These are phyloP conservation scores for Cyclotella cryptica DNA, from an alignment of 108 stramenopile species.

Conservation along the genomic window DNA sequence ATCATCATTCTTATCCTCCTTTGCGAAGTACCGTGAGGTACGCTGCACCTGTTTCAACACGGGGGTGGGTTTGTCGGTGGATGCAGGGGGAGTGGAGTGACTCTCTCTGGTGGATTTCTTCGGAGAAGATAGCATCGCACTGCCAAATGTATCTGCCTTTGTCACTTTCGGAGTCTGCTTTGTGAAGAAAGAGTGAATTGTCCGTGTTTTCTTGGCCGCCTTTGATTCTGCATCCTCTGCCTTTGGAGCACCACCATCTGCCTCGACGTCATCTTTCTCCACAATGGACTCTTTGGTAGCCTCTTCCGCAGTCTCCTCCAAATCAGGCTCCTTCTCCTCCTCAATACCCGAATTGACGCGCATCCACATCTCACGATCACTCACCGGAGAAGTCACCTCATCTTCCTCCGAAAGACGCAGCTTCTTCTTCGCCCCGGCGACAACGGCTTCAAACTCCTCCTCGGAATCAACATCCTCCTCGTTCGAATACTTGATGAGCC, in stretches of 20 bases:
- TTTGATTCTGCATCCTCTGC: not conserved
- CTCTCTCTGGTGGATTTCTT: slow-evolving; percentile 3
- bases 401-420: slow-evolving; percentile 23
- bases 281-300: not conserved
- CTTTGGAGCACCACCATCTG: not conserved
- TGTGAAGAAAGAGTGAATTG: slow-evolving; percentile 12
- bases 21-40: slow-evolving; percentile 13
- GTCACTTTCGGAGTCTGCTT: not conserved
- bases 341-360: slow-evolving; percentile 3
- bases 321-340: slow-evolving; percentile 1
- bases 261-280: not conserved
- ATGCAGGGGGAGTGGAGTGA: slow-evolving; percentile 5
- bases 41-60: slow-evolving; percentile 24
- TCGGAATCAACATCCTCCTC: slow-evolving; percentile 20
- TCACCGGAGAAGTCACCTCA: not conserved
- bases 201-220: not conserved
- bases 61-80: slow-evolving; percentile 6
- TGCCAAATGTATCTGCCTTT: slow-evolving; percentile 5
- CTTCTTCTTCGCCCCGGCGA: slow-evolving; percentile 21
- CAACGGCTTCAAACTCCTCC: slow-evolving; percentile 17
- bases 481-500: not conserved
- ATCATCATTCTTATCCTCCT: not conserved
- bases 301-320: not conserved
- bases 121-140: slow-evolving; percentile 10
- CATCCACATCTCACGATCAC: not conserved